These are phyloP conservation scores for Apiospora pterosperma DNA, from an alignment of 2,329 filamentous ascomycete genomes.

Conservation along the genomic window DNA sequence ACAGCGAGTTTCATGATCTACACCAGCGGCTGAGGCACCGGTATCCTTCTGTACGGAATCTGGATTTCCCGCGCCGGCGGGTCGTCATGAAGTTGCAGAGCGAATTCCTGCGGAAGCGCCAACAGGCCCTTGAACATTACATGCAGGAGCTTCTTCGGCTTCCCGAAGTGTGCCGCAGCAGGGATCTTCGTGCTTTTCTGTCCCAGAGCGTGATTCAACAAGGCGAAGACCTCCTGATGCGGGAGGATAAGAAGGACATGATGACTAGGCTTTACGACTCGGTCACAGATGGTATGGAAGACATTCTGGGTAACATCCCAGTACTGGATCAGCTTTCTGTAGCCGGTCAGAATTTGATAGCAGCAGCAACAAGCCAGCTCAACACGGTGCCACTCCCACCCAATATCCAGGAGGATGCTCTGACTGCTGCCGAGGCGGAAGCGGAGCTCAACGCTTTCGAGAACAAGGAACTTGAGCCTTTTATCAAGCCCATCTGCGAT, in stretches of 20 bases:
- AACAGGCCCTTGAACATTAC: constrained; percentile 80
- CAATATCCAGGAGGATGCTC: constrained; percentile 46
- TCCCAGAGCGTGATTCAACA: constrained; percentile 79
- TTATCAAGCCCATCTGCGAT: constrained; percentile 97
- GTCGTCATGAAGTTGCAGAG: constrained; percentile 96
- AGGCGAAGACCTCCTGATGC: constrained; percentile 53
- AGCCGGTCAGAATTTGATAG: constrained; percentile 86
- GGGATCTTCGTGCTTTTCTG: constrained; percentile 87
- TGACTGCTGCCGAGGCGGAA: constrained; percentile 72
- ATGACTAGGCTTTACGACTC: constrained; percentile 95
- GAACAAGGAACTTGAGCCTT: constrained; percentile 83
- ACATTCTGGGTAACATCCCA: constrained; percentile 93
- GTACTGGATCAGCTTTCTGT: constrained; percentile 91
- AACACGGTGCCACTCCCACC: constrained; percentile 53
- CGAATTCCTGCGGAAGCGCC: constrained; percentile 89
- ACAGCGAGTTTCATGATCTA: constrained; percentile 95
- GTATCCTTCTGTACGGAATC: constrained; percentile 81
- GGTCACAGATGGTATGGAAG: constrained; percentile 96
- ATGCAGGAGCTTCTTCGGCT: constrained; percentile 76
- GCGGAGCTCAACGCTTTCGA: constrained; percentile 93
- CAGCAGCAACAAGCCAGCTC: constrained; percentile 66
- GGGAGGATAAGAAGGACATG: constrained; percentile 75
- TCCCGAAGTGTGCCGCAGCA: constrained; percentile 90
- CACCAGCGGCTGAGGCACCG: constrained; percentile 82
- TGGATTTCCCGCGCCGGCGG: constrained; percentile 88